Conservation (phyloP, 2,329 filamentous ascomycete genomes). For the Aureobasidium sp. region DNA sequence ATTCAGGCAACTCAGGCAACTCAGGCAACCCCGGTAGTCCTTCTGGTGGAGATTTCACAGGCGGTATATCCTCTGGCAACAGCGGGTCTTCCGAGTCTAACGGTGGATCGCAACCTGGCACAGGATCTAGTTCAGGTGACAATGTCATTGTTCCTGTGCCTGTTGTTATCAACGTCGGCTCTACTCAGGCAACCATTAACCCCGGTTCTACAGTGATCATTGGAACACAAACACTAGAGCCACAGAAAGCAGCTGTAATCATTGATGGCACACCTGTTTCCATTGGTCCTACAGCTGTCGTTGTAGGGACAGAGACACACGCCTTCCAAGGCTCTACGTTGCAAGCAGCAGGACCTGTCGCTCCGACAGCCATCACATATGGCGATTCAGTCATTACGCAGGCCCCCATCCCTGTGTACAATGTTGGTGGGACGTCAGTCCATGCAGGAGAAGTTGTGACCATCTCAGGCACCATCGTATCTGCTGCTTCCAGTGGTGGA, state of each 20-base stretch:
- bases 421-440: slow-evolving; percentile 24
- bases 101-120: neutral
- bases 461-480: slow-evolving; percentile 19
- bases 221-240: slow-evolving; percentile 28
- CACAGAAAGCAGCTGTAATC: slow-evolving; percentile 27
- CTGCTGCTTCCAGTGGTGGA: slow-evolving; percentile 15
- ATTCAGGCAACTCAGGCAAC: neutral
- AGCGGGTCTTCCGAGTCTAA: neutral
- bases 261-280: slow-evolving; percentile 27
- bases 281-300: slow-evolving; percentile 20
- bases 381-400: slow-evolving; percentile 18
- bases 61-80: slow-evolving; percentile 16
- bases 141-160: slow-evolving; percentile 2
- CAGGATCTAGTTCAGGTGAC: neutral
- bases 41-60: neutral
- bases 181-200: slow-evolving; percentile 21
- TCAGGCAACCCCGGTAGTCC: neutral
- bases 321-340: slow-evolving; percentile 5
- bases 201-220: slow-evolving; percentile 29
- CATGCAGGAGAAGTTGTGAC: slow-evolving; percentile 25
- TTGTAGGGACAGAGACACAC: slow-evolving; percentile 13
- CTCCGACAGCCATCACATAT: slow-evolving; percentile 9
- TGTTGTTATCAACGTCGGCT: slow-evolving; percentile 5
- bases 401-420: slow-evolving; percentile 20
- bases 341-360: neutral